These are phyloP conservation scores for Suillus spraguei DNA, from an alignment of 768 basidiomycete genomes.

Conservation along the genomic window DNA sequence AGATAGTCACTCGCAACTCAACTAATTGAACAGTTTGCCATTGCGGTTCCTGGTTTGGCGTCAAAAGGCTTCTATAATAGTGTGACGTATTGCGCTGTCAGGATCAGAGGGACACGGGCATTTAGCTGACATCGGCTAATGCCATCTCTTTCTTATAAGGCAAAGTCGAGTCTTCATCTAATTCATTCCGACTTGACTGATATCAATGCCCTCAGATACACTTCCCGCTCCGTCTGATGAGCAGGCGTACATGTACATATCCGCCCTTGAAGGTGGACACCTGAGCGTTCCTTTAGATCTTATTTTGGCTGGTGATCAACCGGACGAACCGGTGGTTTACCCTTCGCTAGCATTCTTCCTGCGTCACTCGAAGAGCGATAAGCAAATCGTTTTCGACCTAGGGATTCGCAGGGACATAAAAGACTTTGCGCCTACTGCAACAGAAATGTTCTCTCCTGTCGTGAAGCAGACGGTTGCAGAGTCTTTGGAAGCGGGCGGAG, in stretches of 20 bases:
- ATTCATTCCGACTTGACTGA: not conserved
- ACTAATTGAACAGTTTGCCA: not conserved
- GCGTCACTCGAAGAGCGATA: constrained; percentile 41
- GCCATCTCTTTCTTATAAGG: not conserved
- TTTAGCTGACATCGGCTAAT: not conserved
- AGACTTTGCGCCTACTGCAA: constrained; percentile 37
- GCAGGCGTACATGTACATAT: constrained; percentile 56
- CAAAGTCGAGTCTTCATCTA: not conserved
- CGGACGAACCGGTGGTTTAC: constrained; percentile 29
- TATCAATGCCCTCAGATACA: not conserved
- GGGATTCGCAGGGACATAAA: constrained; percentile 53
- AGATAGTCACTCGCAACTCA: not conserved
- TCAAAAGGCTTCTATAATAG: not conserved
- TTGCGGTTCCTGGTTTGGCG: not conserved
- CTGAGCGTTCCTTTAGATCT: constrained; percentile 41
- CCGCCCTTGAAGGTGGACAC: constrained; percentile 55
- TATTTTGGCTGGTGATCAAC: constrained; percentile 36
- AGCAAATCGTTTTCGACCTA: constrained; percentile 2
- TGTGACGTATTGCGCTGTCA: not conserved
- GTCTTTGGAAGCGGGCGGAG: constrained; percentile 48
- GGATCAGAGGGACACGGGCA: too few species aligned
- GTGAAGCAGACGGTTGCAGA: constrained; percentile 37
- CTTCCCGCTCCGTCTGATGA: constrained; percentile 43
- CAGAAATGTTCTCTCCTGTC: constrained; percentile 19
- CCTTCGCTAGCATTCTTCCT: constrained; percentile 58